phyloP scores from a whole-genome alignment of 805 yeast genomes.

The Torulaspora indica region DNA sequence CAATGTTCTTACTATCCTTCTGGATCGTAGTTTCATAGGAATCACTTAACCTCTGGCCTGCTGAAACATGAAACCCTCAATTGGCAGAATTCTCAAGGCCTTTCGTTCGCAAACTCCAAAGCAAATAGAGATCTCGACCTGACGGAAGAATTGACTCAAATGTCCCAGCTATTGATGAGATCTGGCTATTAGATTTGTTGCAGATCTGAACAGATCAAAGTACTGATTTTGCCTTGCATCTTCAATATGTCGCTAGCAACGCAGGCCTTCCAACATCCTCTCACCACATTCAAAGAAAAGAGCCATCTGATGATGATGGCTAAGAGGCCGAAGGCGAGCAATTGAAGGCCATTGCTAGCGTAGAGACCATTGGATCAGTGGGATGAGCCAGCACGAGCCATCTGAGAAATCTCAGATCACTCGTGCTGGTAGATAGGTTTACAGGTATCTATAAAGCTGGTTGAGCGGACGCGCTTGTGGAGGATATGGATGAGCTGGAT shows the following conservation, averaged over 20 bases:
- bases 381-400: too few species aligned
- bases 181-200: background rate
- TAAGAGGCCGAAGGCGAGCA: too few species aligned
- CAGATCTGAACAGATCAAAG: background rate
- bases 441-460: constrained; percentile 2
- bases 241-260: background rate
- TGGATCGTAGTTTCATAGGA: constrained; percentile 9
- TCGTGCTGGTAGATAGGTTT: background rate
- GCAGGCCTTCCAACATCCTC: background rate
- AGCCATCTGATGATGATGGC: background rate
- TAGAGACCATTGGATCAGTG: too few species aligned
- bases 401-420: too few species aligned
- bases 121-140: background rate
- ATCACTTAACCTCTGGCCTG: background rate
- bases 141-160: background rate
- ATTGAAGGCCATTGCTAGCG: too few species aligned
- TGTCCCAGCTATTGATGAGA: background rate
- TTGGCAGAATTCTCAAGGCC: background rate
- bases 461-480: constrained; percentile 2
- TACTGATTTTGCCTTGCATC: background rate
- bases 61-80: constrained; percentile 1
- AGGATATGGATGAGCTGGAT: constrained; percentile 1
- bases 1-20: constrained; percentile 4
- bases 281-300: background rate
- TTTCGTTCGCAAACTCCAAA: background rate